Conservation (phyloP, 768 basidiomycete genomes). For the Strobilomyces echinocephalus region DNA sequence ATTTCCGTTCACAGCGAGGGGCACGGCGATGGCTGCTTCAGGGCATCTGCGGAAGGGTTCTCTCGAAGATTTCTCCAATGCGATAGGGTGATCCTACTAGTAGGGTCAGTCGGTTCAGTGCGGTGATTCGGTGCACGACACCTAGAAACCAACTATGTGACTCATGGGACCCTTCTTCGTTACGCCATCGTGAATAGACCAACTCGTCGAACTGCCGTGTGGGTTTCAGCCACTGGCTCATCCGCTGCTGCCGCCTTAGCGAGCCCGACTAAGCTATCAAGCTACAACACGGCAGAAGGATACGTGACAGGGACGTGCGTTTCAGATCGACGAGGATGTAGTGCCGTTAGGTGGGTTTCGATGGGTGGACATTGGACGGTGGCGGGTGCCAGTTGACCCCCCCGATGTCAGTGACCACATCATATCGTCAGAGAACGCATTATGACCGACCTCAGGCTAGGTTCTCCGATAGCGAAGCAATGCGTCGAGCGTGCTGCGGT, state of each 20-base stretch:
- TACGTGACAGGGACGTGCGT: background rate
- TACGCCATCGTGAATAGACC: too few relatives aligned
- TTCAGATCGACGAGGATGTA: background rate
- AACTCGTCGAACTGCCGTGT: too few relatives aligned
- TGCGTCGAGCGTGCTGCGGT: background rate
- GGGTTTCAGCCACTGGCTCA: too few relatives aligned
- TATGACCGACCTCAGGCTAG: background rate
- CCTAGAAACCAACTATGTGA: too few relatives aligned
- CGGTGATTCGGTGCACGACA: too few relatives aligned
- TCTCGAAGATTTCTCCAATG: background rate
- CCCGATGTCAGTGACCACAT: too few relatives aligned
- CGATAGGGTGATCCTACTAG: background rate
- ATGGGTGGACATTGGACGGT: background rate
- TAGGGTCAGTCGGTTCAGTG: background rate
- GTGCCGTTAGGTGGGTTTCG: background rate
- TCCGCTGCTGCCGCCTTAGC: too few relatives aligned
- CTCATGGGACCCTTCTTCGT: too few relatives aligned
- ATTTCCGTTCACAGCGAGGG: background rate
- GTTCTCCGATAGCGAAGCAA: background rate
- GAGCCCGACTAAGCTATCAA: too few relatives aligned
- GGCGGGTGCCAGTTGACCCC: background rate
- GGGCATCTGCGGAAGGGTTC: background rate
- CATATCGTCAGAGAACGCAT: background rate
- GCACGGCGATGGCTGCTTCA: background rate
- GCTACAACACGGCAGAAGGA: background rate